Conservation (phyloP, 495 filamentous ascomycete genomes). For the Massariosphaeria phaeospora region DNA sequence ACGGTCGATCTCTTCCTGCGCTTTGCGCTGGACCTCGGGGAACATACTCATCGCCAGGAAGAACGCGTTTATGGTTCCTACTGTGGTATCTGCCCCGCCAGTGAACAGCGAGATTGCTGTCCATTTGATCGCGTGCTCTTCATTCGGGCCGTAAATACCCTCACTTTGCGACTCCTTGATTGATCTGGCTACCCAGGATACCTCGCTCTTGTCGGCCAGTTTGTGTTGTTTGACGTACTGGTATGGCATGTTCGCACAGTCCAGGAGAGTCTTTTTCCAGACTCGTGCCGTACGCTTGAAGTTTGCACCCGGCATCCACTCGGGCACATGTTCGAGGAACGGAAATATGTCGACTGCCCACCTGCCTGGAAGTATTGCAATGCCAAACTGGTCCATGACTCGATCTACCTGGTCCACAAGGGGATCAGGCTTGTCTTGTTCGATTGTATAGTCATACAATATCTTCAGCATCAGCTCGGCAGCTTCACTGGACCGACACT, state of each 20-base stretch:
- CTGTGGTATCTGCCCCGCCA: conserved; percentile 10
- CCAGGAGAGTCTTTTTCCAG: conserved; percentile 33
- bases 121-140: conserved; percentile 2
- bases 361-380: conserved; percentile 37
- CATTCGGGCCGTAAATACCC: conserved; percentile 21
- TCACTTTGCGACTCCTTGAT: no score
- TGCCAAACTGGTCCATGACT: conserved; percentile 42
- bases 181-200: no score
- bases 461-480: conserved; percentile 47
- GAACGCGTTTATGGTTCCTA: conserved; percentile 1
- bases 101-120: not conserved
- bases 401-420: conserved; percentile 43
- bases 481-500: conserved; percentile 33
- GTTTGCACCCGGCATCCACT: conserved; percentile 47
- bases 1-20: conserved; percentile 38
- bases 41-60: conserved; percentile 6
- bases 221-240: conserved; percentile 46
- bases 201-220: no score
- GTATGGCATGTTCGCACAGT: conserved; percentile 35
- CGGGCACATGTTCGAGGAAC: conserved; percentile 43
- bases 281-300: conserved; percentile 42
- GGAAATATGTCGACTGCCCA: conserved; percentile 47
- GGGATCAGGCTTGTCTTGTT: conserved; percentile 42
- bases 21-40: conserved; percentile 13
- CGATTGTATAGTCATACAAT: conserved; percentile 48